Conservation (phyloP, 768 basidiomycete genomes). For the Leccinum truebloodii region DNA sequence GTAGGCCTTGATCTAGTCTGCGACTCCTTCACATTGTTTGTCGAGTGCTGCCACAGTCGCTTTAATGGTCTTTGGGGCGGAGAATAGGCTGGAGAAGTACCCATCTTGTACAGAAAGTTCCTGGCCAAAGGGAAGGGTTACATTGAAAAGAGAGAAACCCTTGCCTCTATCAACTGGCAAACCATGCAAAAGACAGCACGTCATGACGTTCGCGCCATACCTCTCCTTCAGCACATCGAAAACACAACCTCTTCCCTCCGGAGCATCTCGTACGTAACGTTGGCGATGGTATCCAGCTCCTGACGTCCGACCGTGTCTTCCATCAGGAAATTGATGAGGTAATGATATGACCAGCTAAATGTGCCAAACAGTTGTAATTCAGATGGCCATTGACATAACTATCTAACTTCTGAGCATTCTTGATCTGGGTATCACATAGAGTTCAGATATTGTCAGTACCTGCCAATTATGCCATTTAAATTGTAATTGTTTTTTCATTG, state of each 20-base stretch:
- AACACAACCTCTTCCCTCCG: no score
- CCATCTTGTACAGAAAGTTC: constrained; percentile 22
- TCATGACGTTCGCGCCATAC: constrained; percentile 27
- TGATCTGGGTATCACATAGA: no score
- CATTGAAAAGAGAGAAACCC: neutral
- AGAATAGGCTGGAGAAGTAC: constrained; percentile 17
- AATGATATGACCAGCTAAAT: no score
- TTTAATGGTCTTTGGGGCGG: constrained; percentile 22
- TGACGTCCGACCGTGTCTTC: constrained; percentile 27
- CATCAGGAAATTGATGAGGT: no score
- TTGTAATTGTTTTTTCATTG: no score
- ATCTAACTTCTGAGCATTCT: no score
- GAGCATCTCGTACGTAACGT: no score
- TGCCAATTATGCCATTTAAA: no score
- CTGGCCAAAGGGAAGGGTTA: neutral
- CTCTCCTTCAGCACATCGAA: constrained; percentile 19
- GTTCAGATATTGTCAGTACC: no score
- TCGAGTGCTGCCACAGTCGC: constrained; percentile 22
- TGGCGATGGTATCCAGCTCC: neutral
- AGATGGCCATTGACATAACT: no score
- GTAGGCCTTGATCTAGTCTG: constrained; percentile 23
- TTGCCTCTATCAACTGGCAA: constrained; percentile 41
- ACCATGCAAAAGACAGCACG: constrained; percentile 50
- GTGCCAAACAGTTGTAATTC: no score
- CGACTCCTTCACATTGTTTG: constrained; percentile 25